Evolutionary conservation across 148 eudicot genomes (phyloP), one percentile per base, ranked within the genome.

Genomic region (Diospyros lotus): DNA sequence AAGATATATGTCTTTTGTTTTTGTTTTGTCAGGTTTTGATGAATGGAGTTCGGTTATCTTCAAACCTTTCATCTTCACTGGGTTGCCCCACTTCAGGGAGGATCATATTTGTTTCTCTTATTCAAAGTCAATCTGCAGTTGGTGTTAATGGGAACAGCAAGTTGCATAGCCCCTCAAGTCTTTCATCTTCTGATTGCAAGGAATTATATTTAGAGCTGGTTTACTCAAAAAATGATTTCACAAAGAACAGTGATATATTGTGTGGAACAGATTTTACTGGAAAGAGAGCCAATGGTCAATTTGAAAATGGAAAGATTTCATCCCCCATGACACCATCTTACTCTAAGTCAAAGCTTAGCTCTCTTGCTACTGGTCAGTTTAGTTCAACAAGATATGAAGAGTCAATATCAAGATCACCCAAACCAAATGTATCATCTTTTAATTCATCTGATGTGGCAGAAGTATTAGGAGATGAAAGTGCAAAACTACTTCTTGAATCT

Each of bases 241-340:
- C 72, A 39, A 18, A 55, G 62, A 81, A 75, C 62, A 44, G 64
- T n/a, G 58, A 75, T 67, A 18, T 52, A 52, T 54, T 79, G 28
- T 66, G 74, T 70, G 81, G 72, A 82, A 89, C 84, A 58, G 78
- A 69, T 65, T 73, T 54, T 63, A 41, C 38, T 64, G 68, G 77
- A 9, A 77, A 78, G 45, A 72, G 73, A 46, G 54, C 74, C 12
- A 18, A 52, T 58, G 80, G 73, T 78, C 76, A 41, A 55, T 52
- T 52, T 78, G 93, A 80, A 82, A 89, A 85, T 79, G 76, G 77
- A 46, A 78, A 62, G n/a, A 67, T 72, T 78, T 87, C 88, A 69
- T 92, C 98, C 68, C 98, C 96, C 44, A 77, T 74, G 80, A 90
- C 96, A 52, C 98, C 98, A 70, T 69, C 78, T 9, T 13, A 78